Evolutionary conservation across 2,329 filamentous ascomycete genomes (phyloP), one percentile per base, ranked within the genome.

Genomic region (Verruconis gallopava): DNA sequence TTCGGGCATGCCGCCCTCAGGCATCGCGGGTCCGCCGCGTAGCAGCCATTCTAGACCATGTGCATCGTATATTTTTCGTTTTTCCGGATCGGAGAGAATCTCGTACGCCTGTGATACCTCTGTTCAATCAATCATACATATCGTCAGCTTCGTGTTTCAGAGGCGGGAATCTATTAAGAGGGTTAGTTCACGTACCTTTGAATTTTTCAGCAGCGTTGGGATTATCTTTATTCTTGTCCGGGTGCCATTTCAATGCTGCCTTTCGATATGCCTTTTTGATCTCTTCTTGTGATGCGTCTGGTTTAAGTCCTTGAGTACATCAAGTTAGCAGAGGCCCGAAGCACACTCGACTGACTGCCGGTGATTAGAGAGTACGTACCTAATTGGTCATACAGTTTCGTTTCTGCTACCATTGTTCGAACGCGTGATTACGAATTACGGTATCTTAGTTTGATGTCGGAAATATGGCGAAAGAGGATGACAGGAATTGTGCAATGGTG

Each of bases 91-190:
- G 47, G 85, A 93, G 3, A 98, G 78, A 52, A 98, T 93, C 66
- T 98, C 91, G 67, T 95, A 98, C 44, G 91, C 91, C 66, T 96
- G 88, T 1, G 86, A 94, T 49, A 86, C 83, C 61, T 96, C 91
- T 43, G 41, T 20, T 3, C n/a, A n/a, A n/a, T n/a, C n/a, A n/a
- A n/a, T n/a, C n/a, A n/a, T n/a, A n/a, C n/a, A n/a, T n/a, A n/a
- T n/a, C n/a, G n/a, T n/a, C n/a, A n/a, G n/a, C n/a, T n/a, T n/a
- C n/a, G n/a, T n/a, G n/a, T n/a, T n/a, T n/a, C n/a, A n/a, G n/a
- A n/a, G n/a, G n/a, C n/a, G 17, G 4, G 28, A 20, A 17, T 25
- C n/a, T n/a, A n/a, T n/a, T n/a, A n/a, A n/a, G n/a, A n/a, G n/a
- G n/a, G n/a, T 39, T 36, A 36, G 20, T 38, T 15, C 21, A 36